Evolutionary conservation across 495 filamentous ascomycete species (phyloP).

Genomic region (Penicillium riverlandense): DNA sequence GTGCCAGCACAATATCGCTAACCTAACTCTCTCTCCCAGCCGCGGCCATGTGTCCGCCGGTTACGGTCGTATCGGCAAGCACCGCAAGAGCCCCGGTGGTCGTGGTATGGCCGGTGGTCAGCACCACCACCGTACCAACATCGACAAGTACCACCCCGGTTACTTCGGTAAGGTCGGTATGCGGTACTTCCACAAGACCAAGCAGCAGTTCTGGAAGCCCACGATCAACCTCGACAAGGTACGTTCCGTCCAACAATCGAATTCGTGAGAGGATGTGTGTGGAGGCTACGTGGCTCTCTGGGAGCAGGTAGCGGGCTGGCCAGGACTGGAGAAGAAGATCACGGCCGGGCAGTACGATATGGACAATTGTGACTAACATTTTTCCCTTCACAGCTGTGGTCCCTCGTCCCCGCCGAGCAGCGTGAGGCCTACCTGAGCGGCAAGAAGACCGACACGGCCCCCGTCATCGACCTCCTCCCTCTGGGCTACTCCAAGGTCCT

Average conservation of each 20-base stretch:
- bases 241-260: conserved; percentile 18
- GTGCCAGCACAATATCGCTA: conserved; percentile 10
- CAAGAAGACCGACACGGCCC: conserved; percentile 70
- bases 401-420: conserved; percentile 72
- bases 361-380: conserved; percentile 7
- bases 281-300: not conserved
- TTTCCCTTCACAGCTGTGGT: conserved; percentile 58
- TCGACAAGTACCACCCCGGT: conserved; percentile 92
- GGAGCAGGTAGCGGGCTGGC: too few relatives aligned
- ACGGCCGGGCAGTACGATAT: too few relatives aligned
- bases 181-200: conserved; percentile 87
- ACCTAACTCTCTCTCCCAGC: conserved; percentile 36
- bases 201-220: conserved; percentile 89
- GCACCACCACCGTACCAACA: conserved; percentile 92
- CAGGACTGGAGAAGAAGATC: not conserved
- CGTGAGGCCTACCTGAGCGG: conserved; percentile 74
- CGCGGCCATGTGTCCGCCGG: conserved; percentile 93
- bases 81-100: conserved; percentile 91
- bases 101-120: conserved; percentile 91
- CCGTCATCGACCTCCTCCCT: conserved; percentile 86
- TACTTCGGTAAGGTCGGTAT: conserved; percentile 99
- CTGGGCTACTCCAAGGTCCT: conserved; percentile 91
- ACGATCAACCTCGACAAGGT: conserved; percentile 90
- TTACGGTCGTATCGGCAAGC: conserved; percentile 87
- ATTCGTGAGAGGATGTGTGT: not conserved